phyloP scores from a whole-genome alignment of 805 yeast species.

The Ogataea nonfermentans region DNA sequence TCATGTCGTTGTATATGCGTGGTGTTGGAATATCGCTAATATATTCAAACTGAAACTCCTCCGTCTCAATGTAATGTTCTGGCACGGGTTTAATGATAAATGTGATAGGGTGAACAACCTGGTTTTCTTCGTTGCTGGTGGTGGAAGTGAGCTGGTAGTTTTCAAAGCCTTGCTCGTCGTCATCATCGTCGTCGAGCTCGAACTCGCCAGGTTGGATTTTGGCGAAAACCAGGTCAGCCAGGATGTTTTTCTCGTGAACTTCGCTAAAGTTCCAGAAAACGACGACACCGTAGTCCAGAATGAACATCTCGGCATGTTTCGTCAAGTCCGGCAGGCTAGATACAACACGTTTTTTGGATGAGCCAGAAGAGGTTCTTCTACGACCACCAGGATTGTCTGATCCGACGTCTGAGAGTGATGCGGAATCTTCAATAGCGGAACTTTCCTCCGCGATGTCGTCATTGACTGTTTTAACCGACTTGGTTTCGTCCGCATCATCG shows the following conservation, averaged over 20 bases:
- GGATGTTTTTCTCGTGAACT: constrained; percentile 84
- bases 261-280: constrained; percentile 97
- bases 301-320: constrained; percentile 83
- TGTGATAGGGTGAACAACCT: constrained; percentile 25
- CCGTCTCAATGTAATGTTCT: constrained; percentile 91
- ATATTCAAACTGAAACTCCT: constrained; percentile 77
- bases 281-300: constrained; percentile 91
- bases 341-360: constrained; percentile 15
- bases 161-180: constrained; percentile 35
- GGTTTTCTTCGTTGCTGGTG: constrained; percentile 6
- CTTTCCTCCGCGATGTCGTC: constrained; percentile 3
- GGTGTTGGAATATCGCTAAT: constrained; percentile 46
- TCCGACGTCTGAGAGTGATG: constrained; percentile 3
- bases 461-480: neutral
- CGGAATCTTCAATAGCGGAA: constrained; percentile 9
- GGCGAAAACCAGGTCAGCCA: constrained; percentile 88
- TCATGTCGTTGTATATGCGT: constrained; percentile 88
- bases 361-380: constrained; percentile 15
- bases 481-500: neutral
- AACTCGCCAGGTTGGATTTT: constrained; percentile 40
- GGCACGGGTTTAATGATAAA: constrained; percentile 70
- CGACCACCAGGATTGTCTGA: neutral
- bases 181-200: constrained; percentile 40
- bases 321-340: constrained; percentile 42
- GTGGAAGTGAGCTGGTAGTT: constrained; percentile 2